Evolutionary conservation across 2,329 filamentous ascomycete genomes (phyloP), one percentile per base, ranked within the genome.

Genomic region (Rosellinia necatrix): DNA sequence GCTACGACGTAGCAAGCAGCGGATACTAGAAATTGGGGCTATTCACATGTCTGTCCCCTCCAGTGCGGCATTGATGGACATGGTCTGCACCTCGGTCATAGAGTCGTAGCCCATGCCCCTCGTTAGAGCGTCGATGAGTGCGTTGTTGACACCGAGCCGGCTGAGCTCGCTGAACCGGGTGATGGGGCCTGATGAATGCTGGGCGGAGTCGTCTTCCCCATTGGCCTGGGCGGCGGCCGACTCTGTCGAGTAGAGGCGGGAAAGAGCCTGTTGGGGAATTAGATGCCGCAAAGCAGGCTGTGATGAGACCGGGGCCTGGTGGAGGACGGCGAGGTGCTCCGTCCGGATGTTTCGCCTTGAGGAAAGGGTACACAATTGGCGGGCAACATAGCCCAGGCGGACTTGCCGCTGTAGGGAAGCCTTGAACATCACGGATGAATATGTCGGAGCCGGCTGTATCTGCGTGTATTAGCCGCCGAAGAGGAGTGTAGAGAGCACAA

Each of bases 21-120:
- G 19, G 19, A 49, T 30, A 47, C 40, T 6, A 17, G 21, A 17
- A 22, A 12, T 35, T 8, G 47, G 17, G 25, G 12, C 4, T 30
- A 76, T 89, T 77, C 81, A 93, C 90, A 96, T 81, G 73, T 97
- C 93, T 58, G 80, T 83, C 19, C 94, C 92, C 63, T 86, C 84
- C 37, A 97, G 77, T 3, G 90, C 90, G 53, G 90, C 82, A 57
- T 85, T 85, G 69, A 99, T 92, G 10, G 93, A 96, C 70, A 87
- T 82, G 43, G 85, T 81, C 74, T 99, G 94, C 12, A 99, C 93
- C 19, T 94, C 89, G 19, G 93, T 97, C 94, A 99, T 97, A 35
- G 79, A 84, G 46, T 88, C 82, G 65, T 97, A 88, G 24, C 81
- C 77, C 87, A 97, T 90, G 49, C 85, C 82, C 4, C 82, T 65